phyloP scores from a whole-genome alignment of 768 basidiomycete genomes.

The Hemileccinum impolitum region DNA sequence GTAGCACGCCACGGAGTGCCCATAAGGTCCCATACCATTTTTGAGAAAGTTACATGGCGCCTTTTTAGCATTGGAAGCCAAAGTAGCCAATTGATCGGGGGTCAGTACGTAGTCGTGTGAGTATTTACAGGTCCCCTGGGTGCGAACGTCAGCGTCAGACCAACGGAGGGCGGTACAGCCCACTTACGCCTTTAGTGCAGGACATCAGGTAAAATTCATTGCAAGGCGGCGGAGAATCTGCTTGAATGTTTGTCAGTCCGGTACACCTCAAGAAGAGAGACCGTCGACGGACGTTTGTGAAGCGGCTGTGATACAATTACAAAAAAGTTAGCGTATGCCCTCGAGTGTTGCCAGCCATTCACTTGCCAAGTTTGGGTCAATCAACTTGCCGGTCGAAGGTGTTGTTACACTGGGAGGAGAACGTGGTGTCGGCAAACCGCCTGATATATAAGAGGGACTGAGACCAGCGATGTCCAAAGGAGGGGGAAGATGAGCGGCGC shows the following conservation, averaged over 20 bases:
- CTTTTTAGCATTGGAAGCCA: constrained; percentile 77
- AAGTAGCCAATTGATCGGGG: constrained; percentile 64
- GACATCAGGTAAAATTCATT: constrained; percentile 82
- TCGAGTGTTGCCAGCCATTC: neutral
- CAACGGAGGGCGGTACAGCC: neutral
- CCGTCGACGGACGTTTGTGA: constrained; percentile 62
- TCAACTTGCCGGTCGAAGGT: constrained; percentile 31
- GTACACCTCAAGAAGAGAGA: constrained; percentile 1
- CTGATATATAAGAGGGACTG: constrained; percentile 44
- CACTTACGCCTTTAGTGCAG: constrained; percentile 71
- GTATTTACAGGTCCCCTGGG: constrained; percentile 71
- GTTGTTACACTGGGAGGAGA: constrained; percentile 45
- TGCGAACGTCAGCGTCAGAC: constrained; percentile 13
- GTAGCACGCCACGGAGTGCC: neutral
- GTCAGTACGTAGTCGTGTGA: constrained; percentile 77
- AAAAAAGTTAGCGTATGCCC: constrained; percentile 7
- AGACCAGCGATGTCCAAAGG: constrained; percentile 44
- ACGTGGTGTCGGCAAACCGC: constrained; percentile 65
- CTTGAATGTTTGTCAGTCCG: constrained; percentile 6
- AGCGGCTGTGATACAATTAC: constrained; percentile 49
- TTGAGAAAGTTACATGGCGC: constrained; percentile 84
- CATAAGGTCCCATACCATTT: constrained; percentile 46
- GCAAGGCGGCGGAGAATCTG: constrained; percentile 82
- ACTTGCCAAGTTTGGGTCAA: constrained; percentile 66
- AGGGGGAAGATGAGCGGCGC: constrained; percentile 38